Percentiles rank a stretch among this genome's conserved stretches.
phyloP scores from a whole-genome alignment of 2,329 filamentous ascomycete species.

The Penicillium capsulatum region DNA sequence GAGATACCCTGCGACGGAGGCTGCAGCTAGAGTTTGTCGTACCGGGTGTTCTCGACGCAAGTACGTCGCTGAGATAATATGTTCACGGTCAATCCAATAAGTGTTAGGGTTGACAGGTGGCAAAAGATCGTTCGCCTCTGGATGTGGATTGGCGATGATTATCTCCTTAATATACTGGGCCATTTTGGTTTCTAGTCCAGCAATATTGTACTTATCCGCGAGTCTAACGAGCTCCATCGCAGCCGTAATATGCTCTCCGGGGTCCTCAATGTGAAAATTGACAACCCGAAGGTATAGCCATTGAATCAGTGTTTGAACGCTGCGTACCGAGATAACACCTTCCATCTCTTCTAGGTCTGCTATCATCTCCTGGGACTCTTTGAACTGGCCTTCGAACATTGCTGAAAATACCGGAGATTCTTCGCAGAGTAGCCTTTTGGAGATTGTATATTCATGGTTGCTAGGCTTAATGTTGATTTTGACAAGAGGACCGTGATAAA shows the following conservation, averaged over 20 bases:
- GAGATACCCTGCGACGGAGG: conserved; percentile 3
- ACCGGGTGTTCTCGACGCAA: conserved; percentile 8
- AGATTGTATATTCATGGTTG: conserved; percentile 7
- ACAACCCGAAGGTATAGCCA: conserved; percentile 13
- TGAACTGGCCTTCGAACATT: conserved; percentile 14
- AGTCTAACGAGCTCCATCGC: conserved; percentile 12
- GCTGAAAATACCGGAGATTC: conserved; percentile 8
- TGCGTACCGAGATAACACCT: conserved; percentile 5
- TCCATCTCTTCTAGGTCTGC: conserved; percentile 10
- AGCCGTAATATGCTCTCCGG: conserved; percentile 6
- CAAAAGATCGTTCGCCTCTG: neutral
- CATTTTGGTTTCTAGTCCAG: neutral
- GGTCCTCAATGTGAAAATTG: conserved; percentile 2
- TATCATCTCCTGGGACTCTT: conserved; percentile 7
- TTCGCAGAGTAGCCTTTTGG: conserved; percentile 8
- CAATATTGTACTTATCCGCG: conserved; percentile 11
- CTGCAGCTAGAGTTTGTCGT: conserved; percentile 4
- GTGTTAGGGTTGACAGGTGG: conserved; percentile 8
- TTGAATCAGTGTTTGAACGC: conserved; percentile 13
- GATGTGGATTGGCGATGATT: conserved; percentile 4
- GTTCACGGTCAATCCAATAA: neutral
- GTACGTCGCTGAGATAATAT: conserved; percentile 5
- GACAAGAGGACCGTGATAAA: conserved; percentile 10
- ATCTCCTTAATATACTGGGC: conserved; percentile 6
- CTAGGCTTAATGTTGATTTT: conserved; percentile 6